Percentiles rank a stretch among this genome's conserved stretches.
These are phyloP conservation scores for Staphylotrichum tortipilum DNA, from an alignment of 495 filamentous ascomycete species.

Conservation along the genomic window DNA sequence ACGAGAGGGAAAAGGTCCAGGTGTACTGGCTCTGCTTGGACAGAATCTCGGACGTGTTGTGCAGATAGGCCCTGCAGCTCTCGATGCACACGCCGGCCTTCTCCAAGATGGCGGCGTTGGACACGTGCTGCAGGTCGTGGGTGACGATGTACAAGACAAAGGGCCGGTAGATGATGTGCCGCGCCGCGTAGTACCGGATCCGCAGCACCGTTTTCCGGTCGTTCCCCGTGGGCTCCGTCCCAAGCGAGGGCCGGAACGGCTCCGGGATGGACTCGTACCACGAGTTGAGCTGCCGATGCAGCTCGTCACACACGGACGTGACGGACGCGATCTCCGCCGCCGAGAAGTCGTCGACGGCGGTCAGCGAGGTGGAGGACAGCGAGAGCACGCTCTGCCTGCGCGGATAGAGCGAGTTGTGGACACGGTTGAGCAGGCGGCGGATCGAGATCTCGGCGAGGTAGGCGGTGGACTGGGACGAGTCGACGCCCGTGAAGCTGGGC, in stretches of 20 bases:
- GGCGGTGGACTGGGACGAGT: neutral
- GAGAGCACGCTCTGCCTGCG: neutral
- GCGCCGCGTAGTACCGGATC: conserved; percentile 1
- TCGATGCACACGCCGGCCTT: conserved; percentile 1
- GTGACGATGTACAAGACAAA: conserved; percentile 1
- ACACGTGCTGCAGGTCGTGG: neutral
- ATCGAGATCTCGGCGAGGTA: conserved; percentile 1
- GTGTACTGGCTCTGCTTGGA: conserved; percentile 3
- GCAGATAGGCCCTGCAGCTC: neutral
- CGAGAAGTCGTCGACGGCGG: neutral
- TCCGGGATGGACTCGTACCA: conserved; percentile 4
- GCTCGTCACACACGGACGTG: neutral
- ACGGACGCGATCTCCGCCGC: neutral
- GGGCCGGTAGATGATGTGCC: conserved; percentile 2
- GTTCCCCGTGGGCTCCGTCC: neutral
- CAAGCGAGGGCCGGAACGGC: neutral
- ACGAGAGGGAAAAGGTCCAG: conserved; percentile 1
- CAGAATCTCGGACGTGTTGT: neutral
- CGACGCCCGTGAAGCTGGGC: neutral
- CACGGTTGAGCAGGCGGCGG: neutral
- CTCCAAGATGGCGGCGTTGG: neutral
- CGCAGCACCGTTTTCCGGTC: neutral
- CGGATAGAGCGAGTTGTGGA: neutral
- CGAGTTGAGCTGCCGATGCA: conserved; percentile 1
- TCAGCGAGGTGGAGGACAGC: neutral